Evolutionary conservation across 2,329 filamentous ascomycete genomes (phyloP).

Genomic region (Phialocephala sp.): DNA sequence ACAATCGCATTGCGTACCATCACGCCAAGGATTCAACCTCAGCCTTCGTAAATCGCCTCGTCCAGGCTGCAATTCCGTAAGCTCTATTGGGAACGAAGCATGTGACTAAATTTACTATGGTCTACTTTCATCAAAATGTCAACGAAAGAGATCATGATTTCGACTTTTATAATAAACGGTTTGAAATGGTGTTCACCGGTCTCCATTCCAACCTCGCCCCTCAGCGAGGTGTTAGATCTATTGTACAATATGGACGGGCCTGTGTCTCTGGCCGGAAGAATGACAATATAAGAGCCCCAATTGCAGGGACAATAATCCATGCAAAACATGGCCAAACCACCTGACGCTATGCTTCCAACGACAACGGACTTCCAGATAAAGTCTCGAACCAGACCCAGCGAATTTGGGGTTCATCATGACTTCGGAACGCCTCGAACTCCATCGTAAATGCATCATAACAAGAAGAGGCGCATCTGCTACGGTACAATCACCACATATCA

Average conservation of each 20-base stretch:
- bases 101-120: neutral
- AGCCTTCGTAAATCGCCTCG: conserved; percentile 2
- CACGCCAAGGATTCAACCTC: conserved; percentile 9
- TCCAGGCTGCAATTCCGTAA: conserved; percentile 6
- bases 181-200: conserved; percentile 24
- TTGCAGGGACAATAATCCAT: conserved; percentile 29
- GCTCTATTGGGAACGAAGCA: neutral
- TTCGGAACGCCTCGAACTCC: conserved; percentile 40
- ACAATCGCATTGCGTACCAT: conserved; percentile 9
- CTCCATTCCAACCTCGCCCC: conserved; percentile 32
- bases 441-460: conserved; percentile 42
- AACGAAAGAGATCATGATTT: neutral
- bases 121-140: neutral
- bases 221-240: conserved; percentile 32
- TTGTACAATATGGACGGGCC: conserved; percentile 41
- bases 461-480: conserved; percentile 20
- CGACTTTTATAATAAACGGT: neutral
- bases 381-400: conserved; percentile 11
- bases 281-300: conserved; percentile 34
- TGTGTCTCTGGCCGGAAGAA: conserved; percentile 29
- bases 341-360: conserved; percentile 44
- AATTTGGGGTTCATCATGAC: conserved; percentile 28
- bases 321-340: conserved; percentile 32
- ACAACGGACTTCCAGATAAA: conserved; percentile 31
- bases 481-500: conserved; percentile 43